phyloP scores from a whole-genome alignment of 2,329 filamentous ascomycete species.

The Leptoxyphium fumago region DNA sequence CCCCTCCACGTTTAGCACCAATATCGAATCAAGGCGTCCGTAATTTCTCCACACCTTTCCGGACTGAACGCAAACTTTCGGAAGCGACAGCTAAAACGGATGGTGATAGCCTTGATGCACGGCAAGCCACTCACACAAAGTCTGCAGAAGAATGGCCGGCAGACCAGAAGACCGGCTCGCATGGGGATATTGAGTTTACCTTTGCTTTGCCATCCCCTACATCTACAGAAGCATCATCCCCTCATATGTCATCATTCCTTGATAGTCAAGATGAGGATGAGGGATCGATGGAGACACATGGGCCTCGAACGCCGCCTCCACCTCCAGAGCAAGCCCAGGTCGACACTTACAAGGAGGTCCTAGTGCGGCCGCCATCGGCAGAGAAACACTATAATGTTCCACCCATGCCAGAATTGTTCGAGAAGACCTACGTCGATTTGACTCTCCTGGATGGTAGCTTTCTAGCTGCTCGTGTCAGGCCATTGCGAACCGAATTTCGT shows the following conservation, averaged over 20 bases:
- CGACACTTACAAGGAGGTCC: background rate
- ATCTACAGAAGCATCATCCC: background rate
- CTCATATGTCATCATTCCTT: background rate
- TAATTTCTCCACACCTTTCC: background rate
- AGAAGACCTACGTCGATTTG: background rate
- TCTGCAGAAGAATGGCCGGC: background rate
- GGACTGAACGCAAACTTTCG: constrained; percentile 1
- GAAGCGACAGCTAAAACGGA: background rate
- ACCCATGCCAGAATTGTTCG: background rate
- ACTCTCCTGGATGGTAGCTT: background rate
- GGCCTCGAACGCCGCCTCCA: constrained; percentile 9
- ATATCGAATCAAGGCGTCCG: constrained; percentile 5
- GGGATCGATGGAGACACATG: constrained; percentile 3
- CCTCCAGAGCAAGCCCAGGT: background rate
- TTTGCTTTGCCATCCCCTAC: background rate
- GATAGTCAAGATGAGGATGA: constrained; percentile 1
- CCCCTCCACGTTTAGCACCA: constrained; percentile 15
- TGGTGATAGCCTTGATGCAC: background rate
- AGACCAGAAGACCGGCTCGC: background rate
- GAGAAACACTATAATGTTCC: background rate
- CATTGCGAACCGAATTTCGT: constrained; percentile 57
- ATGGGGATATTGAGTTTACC: background rate
- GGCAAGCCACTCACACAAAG: background rate
- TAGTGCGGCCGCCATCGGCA: background rate
- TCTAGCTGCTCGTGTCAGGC: background rate